phyloP scores from a whole-genome alignment of 352 stramenopile genomes.

The Peronospora farinosa region DNA sequence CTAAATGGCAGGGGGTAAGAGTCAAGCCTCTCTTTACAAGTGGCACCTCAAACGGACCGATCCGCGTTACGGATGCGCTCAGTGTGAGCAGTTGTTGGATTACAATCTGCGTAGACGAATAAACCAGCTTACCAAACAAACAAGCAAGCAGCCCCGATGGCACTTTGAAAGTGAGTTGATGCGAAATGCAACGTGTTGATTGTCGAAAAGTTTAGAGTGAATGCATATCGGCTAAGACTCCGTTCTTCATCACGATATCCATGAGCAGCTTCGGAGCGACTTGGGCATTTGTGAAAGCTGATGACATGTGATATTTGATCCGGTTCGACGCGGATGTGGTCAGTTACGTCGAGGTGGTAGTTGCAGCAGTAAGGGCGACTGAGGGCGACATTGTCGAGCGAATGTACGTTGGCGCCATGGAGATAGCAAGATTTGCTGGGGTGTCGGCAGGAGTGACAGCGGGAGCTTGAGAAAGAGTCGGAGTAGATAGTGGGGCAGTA shows the following conservation, averaged over 20 bases:
- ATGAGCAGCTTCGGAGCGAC: neutral
- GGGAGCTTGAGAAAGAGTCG: neutral
- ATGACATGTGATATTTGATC: neutral
- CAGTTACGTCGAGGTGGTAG: constrained; percentile 3
- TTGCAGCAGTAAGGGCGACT: neutral
- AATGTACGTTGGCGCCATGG: neutral
- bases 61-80: constrained; percentile 8
- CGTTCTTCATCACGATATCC: neutral
- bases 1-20: constrained; percentile 5
- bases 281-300: neutral
- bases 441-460: neutral
- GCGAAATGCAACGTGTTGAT: neutral
- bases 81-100: constrained; percentile 17
- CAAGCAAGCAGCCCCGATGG: neutral
- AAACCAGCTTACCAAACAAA: constrained; percentile 1
- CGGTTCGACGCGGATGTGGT: neutral
- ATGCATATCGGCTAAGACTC: constrained; percentile 1
- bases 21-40: constrained; percentile 8
- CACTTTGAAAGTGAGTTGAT: neutral
- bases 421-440: neutral
- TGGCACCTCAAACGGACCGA: constrained; percentile 20
- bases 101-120: constrained; percentile 11
- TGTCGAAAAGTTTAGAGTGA: neutral
- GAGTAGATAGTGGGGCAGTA: neutral
- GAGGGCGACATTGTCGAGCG: neutral